Evolutionary conservation across 1,284 basidiomycete species (phyloP).

Genomic region (Cryptococcus hybrid): DNA sequence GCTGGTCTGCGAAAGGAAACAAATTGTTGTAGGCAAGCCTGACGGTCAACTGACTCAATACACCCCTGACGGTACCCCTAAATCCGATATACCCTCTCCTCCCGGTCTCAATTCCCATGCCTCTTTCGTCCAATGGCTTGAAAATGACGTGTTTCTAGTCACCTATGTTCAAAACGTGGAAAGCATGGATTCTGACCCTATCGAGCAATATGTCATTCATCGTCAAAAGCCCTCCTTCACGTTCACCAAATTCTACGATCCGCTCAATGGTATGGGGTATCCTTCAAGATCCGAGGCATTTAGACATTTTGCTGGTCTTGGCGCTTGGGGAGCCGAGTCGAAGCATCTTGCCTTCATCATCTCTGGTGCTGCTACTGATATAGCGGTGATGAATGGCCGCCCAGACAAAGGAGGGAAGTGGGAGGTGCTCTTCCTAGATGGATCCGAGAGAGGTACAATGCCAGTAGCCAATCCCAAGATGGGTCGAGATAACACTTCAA

Average conservation of each 20-base stretch:
- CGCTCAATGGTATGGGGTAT: constrained; percentile 47
- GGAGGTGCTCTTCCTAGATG: constrained; percentile 54
- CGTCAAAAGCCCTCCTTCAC: constrained; percentile 37
- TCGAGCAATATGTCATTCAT: constrained; percentile 44
- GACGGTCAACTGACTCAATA: constrained; percentile 53
- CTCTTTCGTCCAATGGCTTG: constrained; percentile 54
- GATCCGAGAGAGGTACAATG: constrained; percentile 53
- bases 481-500: constrained; percentile 50
- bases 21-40: constrained; percentile 54
- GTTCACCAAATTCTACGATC: constrained; percentile 50
- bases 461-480: constrained; percentile 49
- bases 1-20: constrained; percentile 40
- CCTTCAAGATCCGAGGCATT: constrained; percentile 33
- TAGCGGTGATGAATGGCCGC: constrained; percentile 40
- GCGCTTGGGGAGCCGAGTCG: constrained; percentile 44
- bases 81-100: constrained; percentile 51
- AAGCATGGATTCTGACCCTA: constrained; percentile 42
- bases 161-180: constrained; percentile 50
- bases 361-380: constrained; percentile 51
- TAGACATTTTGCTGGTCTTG: constrained; percentile 48
- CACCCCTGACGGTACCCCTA: constrained; percentile 54
- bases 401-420: constrained; percentile 39
- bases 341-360: constrained; percentile 52
- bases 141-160: constrained; percentile 56
- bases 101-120: constrained; percentile 36